These are phyloP conservation scores for Trichoderma oligosporum DNA, from an alignment of 2,329 filamentous ascomycete genomes.

Conservation along the genomic window DNA sequence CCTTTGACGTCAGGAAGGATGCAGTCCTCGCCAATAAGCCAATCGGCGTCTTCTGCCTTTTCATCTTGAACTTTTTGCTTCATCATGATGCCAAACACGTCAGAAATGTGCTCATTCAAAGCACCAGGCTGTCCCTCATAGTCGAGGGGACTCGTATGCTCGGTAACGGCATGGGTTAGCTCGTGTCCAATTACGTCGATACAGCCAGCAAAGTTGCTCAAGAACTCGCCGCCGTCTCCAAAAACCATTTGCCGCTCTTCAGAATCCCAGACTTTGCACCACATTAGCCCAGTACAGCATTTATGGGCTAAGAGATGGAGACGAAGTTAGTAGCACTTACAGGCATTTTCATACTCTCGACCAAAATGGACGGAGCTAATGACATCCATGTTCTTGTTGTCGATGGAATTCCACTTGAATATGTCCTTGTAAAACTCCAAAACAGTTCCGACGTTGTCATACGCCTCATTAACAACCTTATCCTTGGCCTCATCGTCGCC, in stretches of 20 bases:
- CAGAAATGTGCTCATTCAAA: slow-evolving; percentile 54
- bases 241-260: slow-evolving; percentile 51
- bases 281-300: slow-evolving; percentile 1
- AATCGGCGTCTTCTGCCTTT: slow-evolving; percentile 46
- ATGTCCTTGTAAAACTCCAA: slow-evolving; percentile 48
- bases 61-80: slow-evolving; percentile 50
- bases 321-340: slow-evolving; percentile 34
- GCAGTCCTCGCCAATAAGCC: slow-evolving; percentile 53
- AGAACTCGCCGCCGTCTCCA: slow-evolving; percentile 51
- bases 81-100: slow-evolving; percentile 55
- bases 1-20: slow-evolving; percentile 50
- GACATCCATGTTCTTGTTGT: slow-evolving; percentile 48
- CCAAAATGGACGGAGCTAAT: slow-evolving; percentile 53
- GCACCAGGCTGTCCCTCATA: slow-evolving; percentile 52
- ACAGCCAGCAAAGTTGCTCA: slow-evolving; percentile 49
- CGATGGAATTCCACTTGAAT: slow-evolving; percentile 50
- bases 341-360: slow-evolving; percentile 49
- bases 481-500: slow-evolving; percentile 40
- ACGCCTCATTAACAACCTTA: slow-evolving; percentile 46
- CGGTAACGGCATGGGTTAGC: slow-evolving; percentile 52
- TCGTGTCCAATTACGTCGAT: slow-evolving; percentile 57
- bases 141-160: slow-evolving; percentile 47
- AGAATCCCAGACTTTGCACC: slow-evolving; percentile 46
- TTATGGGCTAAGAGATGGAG: background rate
- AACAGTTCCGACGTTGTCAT: slow-evolving; percentile 48